phyloP scores from a whole-genome alignment of 2,329 filamentous ascomycete species.

The Penicillium sp. region DNA sequence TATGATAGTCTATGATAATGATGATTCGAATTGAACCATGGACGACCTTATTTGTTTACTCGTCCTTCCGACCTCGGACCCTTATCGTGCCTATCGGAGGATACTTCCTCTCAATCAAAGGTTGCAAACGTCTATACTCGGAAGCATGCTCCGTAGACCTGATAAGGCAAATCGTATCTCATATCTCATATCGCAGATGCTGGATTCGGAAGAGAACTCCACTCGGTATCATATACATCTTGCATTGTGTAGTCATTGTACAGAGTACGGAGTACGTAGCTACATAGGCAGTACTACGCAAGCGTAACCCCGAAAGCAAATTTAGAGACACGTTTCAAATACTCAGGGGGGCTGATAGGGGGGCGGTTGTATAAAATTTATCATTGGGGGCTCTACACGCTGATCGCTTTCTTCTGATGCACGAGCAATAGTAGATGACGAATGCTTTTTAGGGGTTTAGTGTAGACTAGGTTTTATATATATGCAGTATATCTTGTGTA shows the following conservation, averaged over 20 bases:
- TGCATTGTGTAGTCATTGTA: background rate
- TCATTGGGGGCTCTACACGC: background rate
- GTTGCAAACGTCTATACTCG: background rate
- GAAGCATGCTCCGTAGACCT: background rate
- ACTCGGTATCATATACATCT: background rate
- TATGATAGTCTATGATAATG: conserved; percentile 2
- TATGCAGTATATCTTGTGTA: background rate
- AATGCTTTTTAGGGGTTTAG: background rate
- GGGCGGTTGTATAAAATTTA: conserved; percentile 1
- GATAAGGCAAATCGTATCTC: conserved; percentile 6
- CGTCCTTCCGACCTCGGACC: background rate
- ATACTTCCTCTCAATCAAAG: background rate
- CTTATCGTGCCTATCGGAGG: conserved; percentile 3
- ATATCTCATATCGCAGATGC: background rate
- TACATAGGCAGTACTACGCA: background rate
- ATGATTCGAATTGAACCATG: background rate
- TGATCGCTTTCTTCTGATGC: background rate
- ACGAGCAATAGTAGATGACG: conserved; percentile 11
- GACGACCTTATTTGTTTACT: background rate
- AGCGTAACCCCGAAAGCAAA: background rate
- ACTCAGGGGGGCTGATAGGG: background rate
- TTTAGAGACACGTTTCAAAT: conserved; percentile 15
- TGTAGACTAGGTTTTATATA: background rate
- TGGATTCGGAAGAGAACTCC: background rate
- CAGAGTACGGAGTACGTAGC: background rate